Conservation (phyloP, 225 moss, liverwort and hornwort genomes). For the Rhytidiadelphus loreus region DNA sequence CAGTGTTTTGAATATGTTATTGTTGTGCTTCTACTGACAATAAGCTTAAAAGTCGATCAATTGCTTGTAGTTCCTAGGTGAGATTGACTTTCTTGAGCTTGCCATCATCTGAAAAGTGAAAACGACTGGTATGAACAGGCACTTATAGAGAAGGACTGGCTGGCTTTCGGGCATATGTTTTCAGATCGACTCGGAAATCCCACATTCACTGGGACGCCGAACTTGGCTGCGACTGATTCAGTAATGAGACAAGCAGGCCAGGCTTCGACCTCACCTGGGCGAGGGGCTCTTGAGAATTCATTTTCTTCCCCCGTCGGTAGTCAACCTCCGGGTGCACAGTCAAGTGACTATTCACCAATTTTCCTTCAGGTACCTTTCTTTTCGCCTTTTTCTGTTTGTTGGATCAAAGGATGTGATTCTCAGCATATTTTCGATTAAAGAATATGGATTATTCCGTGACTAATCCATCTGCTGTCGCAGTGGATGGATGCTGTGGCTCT, state of each 20-base stretch:
- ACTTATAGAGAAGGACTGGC: conserved; percentile 95
- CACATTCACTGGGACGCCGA: conserved; percentile 54
- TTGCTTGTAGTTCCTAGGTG: not conserved
- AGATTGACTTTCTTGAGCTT: not conserved
- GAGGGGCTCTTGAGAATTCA: conserved; percentile 31
- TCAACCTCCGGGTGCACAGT: conserved; percentile 47
- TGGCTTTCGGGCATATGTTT: conserved; percentile 89
- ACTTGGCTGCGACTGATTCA: conserved; percentile 40
- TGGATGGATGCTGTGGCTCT: conserved; percentile 94
- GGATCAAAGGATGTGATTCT: not conserved
- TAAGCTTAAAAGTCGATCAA: not conserved
- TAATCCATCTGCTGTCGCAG: conserved; percentile 27
- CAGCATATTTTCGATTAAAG: not conserved
- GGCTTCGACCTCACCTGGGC: conserved; percentile 47
- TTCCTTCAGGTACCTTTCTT: conserved; percentile 60
- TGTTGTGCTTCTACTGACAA: not conserved
- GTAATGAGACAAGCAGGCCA: conserved; percentile 30
- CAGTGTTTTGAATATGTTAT: not conserved
- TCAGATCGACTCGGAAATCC: conserved; percentile 88
- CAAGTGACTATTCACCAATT: conserved; percentile 75
- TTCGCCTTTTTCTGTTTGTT: not conserved
- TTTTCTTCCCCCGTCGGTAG: conserved; percentile 20
- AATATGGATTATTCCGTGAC: not conserved
- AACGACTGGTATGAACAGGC: conserved; percentile 43
- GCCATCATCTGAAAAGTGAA: not conserved